Evolutionary conservation across 2,329 filamentous ascomycete species (phyloP).

Genomic region (Cordyceps tenuipes): DNA sequence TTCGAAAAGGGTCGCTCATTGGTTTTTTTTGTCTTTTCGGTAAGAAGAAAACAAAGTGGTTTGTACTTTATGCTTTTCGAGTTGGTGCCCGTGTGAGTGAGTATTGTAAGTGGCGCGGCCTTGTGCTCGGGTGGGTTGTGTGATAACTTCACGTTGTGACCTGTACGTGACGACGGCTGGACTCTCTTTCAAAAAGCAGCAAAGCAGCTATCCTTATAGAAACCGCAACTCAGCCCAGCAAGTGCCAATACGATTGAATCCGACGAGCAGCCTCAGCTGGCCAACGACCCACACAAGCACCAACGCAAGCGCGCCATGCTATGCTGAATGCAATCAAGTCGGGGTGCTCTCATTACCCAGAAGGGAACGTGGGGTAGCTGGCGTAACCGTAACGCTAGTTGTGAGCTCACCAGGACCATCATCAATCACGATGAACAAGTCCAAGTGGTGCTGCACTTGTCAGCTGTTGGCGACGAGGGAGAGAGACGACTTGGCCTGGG

Average conservation of each 20-base stretch:
- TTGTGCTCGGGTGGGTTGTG: too few relatives aligned
- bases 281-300: not conserved
- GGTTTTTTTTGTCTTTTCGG: not conserved
- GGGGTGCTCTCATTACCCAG: not conserved
- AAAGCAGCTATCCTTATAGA: not conserved
- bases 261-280: not conserved
- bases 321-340: not conserved
- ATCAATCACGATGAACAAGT: not conserved
- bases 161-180: not conserved
- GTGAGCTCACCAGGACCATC: not conserved
- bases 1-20: conserved; percentile 9
- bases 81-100: not conserved
- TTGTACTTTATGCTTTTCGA: not conserved
- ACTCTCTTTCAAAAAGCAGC: not conserved
- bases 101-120: too few relatives aligned
- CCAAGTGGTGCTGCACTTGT: not conserved
- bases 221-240: not conserved
- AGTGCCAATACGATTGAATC: conserved; percentile 3
- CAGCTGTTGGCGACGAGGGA: not conserved
- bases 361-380: not conserved
- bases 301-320: conserved; percentile 1
- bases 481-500: not conserved
- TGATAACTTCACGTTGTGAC: not conserved
- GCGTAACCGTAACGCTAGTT: not conserved
- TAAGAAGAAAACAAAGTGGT: too few relatives aligned